These are phyloP conservation scores for Rhodotorula diobovata DNA, from an alignment of 768 basidiomycete genomes.

Conservation along the genomic window DNA sequence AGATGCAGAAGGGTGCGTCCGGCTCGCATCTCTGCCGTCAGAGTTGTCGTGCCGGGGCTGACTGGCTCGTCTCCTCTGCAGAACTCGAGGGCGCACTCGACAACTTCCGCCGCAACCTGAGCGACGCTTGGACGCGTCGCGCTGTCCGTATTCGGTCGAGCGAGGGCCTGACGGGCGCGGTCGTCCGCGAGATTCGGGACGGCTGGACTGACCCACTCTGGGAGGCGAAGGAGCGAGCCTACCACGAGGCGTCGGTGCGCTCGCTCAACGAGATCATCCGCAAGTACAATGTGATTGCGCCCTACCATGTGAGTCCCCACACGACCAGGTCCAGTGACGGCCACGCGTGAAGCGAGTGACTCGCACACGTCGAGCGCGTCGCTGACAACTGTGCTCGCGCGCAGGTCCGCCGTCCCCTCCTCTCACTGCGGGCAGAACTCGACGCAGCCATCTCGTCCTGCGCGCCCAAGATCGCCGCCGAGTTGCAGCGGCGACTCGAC, in stretches of 20 bases:
- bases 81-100: slow-evolving; percentile 63
- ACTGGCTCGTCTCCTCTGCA: slow-evolving; percentile 42
- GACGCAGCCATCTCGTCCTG: slow-evolving; percentile 43
- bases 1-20: slow-evolving; percentile 63
- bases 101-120: slow-evolving; percentile 63
- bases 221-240: slow-evolving; percentile 59
- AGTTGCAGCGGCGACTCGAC: slow-evolving; percentile 22
- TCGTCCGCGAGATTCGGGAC: slow-evolving; percentile 5
- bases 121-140: slow-evolving; percentile 69
- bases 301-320: slow-evolving; percentile 51
- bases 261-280: slow-evolving; percentile 56
- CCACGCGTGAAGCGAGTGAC: too few relatives aligned
- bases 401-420: slow-evolving; percentile 60
- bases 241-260: slow-evolving; percentile 18
- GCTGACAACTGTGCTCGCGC: slow-evolving; percentile 39
- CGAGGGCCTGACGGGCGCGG: slow-evolving; percentile 43
- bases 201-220: slow-evolving; percentile 60
- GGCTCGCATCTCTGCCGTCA: not conserved
- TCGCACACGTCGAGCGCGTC: too few relatives aligned
- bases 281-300: slow-evolving; percentile 74
- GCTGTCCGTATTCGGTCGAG: slow-evolving; percentile 60
- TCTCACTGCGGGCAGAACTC: slow-evolving; percentile 60
- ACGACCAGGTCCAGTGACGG: too few relatives aligned
- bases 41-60: not conserved
- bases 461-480: slow-evolving; percentile 1